phyloP scores from a whole-genome alignment of 2,329 filamentous ascomycete genomes.

The Juglanconis sp. region DNA sequence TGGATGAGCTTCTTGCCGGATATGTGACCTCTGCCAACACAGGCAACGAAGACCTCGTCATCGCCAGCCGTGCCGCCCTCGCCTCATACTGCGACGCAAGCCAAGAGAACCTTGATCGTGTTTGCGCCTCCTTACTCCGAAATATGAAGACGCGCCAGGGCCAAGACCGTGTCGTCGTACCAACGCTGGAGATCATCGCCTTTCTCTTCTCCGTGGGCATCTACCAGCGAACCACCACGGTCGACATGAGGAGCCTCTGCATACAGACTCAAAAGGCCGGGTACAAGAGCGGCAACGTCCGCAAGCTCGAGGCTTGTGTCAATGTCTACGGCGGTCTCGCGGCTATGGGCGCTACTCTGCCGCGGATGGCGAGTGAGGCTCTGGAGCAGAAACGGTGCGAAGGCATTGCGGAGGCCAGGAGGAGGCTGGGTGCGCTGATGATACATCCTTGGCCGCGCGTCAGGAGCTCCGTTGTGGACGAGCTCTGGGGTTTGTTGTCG shows the following conservation, averaged over 20 bases:
- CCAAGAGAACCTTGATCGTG: conserved; percentile 36
- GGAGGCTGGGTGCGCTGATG: conserved; percentile 70
- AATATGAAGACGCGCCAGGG: conserved; percentile 52
- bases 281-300: conserved; percentile 78
- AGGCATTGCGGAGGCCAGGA: conserved; percentile 52
- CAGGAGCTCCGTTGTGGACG: conserved; percentile 56
- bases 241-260: conserved; percentile 59
- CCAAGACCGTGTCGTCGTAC: conserved; percentile 70
- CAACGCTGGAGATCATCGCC: conserved; percentile 71
- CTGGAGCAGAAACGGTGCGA: conserved; percentile 34
- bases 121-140: conserved; percentile 49
- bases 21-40: conserved; percentile 71
- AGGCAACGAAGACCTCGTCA: conserved; percentile 73
- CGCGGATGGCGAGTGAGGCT: conserved; percentile 19
- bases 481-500: conserved; percentile 49
- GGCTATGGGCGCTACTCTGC: conserved; percentile 24
- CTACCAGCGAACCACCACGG: conserved; percentile 37
- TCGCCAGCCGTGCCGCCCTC: conserved; percentile 65
- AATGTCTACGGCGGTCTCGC: conserved; percentile 74
- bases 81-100: conserved; percentile 48
- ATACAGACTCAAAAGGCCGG: conserved; percentile 72
- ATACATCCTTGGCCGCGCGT: conserved; percentile 80
- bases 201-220: conserved; percentile 69
- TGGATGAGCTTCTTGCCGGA: conserved; percentile 59
- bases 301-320: conserved; percentile 76